A percentile compares a stretch with the other conserved stretches of the same genome.
phyloP scores from a whole-genome alignment of 441 rosid species.

The Euphorbia corollata region DNA sequence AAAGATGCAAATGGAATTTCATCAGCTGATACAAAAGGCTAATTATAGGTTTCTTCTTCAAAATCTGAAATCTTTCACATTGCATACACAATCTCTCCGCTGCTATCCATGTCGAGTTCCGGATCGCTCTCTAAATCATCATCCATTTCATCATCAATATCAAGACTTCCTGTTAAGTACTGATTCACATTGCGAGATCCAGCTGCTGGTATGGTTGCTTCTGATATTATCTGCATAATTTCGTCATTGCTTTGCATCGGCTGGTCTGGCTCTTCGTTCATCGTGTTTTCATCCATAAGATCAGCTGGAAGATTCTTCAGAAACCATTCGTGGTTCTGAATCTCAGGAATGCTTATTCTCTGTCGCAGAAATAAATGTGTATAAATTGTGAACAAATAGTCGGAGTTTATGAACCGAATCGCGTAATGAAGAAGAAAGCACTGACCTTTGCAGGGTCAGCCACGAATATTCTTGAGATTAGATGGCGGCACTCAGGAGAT shows the following conservation, averaged over 20 bases:
- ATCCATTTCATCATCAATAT: constrained; percentile 84
- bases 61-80: constrained; percentile 39
- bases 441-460: constrained; percentile 84
- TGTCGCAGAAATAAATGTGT: constrained; percentile 26
- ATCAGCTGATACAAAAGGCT: background rate
- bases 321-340: constrained; percentile 86
- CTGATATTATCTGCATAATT: constrained; percentile 90
- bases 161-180: constrained; percentile 67
- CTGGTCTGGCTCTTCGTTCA: constrained; percentile 74
- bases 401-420: too few species aligned
- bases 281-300: constrained; percentile 55
- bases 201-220: constrained; percentile 84
- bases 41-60: background rate
- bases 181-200: constrained; percentile 59
- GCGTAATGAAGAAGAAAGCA: background rate
- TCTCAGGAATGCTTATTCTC: constrained; percentile 87
- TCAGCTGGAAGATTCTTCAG: constrained; percentile 83
- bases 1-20: constrained; percentile 1
- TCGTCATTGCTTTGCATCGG: constrained; percentile 77
- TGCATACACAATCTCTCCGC: constrained; percentile 92
- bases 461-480: constrained; percentile 85
- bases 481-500: constrained; percentile 80
- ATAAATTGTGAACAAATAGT: background rate
- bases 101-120: constrained; percentile 88
- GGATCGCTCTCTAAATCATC: constrained; percentile 80